Evolutionary conservation across 1,284 basidiomycete species (phyloP).

Genomic region (Wallemia hederae): DNA sequence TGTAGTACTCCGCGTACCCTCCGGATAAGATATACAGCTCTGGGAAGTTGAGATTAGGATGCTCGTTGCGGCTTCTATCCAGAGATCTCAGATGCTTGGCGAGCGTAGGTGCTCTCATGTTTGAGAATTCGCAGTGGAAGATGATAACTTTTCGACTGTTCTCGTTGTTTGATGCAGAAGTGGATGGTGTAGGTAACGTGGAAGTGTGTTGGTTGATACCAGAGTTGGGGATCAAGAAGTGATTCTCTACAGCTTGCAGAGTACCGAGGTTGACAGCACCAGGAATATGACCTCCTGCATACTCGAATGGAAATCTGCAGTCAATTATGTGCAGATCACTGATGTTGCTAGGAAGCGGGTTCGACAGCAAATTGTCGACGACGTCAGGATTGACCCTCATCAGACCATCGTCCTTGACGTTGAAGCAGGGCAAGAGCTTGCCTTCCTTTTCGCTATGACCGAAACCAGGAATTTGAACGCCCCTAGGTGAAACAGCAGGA

Average conservation of each 20-base stretch:
- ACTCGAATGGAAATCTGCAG: slow-evolving; percentile 95
- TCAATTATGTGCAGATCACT: slow-evolving; percentile 55
- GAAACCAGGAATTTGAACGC: slow-evolving; percentile 30
- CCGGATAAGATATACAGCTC: slow-evolving; percentile 93
- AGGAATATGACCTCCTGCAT: slow-evolving; percentile 66
- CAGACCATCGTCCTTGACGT: slow-evolving; percentile 73
- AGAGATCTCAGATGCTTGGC: slow-evolving; percentile 1
- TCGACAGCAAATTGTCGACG: slow-evolving; percentile 44
- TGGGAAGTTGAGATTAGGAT: slow-evolving; percentile 73
- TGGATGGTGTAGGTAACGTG: slow-evolving; percentile 37
- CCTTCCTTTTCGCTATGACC: slow-evolving; percentile 75
- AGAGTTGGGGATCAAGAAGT: slow-evolving; percentile 29
- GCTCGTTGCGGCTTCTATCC: slow-evolving; percentile 32
- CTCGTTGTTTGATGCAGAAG: slow-evolving; percentile 35
- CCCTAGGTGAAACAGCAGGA: not conserved
- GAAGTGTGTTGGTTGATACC: slow-evolving; percentile 18
- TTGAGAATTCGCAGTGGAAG: slow-evolving; percentile 96
- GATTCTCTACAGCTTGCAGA: slow-evolving; percentile 45
- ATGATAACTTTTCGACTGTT: slow-evolving; percentile 51
- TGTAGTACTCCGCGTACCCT: slow-evolving; percentile 28
- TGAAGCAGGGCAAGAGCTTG: slow-evolving; percentile 77
- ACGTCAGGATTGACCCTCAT: slow-evolving; percentile 65
- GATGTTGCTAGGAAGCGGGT: slow-evolving; percentile 22
- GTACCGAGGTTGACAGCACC: slow-evolving; percentile 79
- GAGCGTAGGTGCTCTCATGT: slow-evolving; percentile 61